Conservation (phyloP, 2,329 filamentous ascomycete species). For the Colletotrichum sp. region DNA sequence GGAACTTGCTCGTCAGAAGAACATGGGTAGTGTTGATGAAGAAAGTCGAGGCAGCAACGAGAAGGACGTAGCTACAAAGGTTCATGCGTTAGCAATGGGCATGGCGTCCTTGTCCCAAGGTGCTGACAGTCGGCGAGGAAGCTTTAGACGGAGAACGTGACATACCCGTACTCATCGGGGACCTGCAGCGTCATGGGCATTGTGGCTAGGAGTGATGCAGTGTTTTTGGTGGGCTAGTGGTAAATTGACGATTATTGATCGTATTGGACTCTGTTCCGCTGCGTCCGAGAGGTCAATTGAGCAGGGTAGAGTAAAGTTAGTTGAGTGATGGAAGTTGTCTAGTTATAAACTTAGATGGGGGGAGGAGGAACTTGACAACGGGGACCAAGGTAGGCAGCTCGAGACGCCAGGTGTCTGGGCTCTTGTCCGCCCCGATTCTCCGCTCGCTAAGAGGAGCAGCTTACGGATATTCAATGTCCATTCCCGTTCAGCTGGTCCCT, state of each 20-base stretch:
- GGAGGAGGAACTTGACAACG: neutral
- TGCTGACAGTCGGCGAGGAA: neutral
- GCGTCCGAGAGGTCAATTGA: neutral
- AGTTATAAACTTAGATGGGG: neutral
- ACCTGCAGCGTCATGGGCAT: constrained; percentile 51
- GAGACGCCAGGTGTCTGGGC: constrained; percentile 1
- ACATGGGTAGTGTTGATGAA: constrained; percentile 62
- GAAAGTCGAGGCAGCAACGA: constrained; percentile 60
- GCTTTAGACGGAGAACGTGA: neutral
- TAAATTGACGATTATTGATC: neutral
- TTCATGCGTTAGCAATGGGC: neutral
- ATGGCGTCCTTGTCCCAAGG: neutral
- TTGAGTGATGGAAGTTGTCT: neutral
- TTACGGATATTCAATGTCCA: neutral
- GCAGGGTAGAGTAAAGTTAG: neutral
- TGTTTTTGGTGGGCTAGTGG: neutral
- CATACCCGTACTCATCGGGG: constrained; percentile 57
- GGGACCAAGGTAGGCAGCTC: neutral
- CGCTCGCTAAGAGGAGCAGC: neutral
- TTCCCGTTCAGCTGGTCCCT: neutral
- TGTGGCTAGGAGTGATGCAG: constrained; percentile 22
- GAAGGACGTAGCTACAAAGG: constrained; percentile 64
- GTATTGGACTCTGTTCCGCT: neutral
- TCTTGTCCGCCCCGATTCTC: neutral
- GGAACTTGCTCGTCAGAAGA: constrained; percentile 49